These are phyloP conservation scores for Tuber aestivum DNA, from an alignment of 495 filamentous ascomycete species.

Conservation along the genomic window DNA sequence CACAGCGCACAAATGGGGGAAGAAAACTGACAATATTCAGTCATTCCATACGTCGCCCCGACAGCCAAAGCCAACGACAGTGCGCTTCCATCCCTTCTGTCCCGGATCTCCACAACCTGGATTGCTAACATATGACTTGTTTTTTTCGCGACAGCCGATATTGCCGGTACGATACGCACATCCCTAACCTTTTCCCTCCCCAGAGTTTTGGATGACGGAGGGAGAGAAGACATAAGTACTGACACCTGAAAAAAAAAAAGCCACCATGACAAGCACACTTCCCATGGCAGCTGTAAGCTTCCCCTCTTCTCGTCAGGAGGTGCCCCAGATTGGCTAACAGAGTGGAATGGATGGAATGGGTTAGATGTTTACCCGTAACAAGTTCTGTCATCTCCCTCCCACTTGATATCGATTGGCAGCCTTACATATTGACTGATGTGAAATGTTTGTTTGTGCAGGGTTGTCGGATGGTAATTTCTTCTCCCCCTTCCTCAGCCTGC, in stretches of 20 bases:
- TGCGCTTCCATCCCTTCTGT: constrained; percentile 6
- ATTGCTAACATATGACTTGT: constrained; percentile 7
- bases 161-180: constrained; percentile 24
- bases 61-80: constrained; percentile 36
- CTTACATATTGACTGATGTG: constrained; percentile 1
- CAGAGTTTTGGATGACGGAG: background rate
- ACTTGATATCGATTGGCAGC: background rate
- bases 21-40: constrained; percentile 18
- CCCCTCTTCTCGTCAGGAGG: background rate
- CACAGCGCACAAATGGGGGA: background rate
- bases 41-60: constrained; percentile 38
- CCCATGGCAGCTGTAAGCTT: constrained; percentile 40
- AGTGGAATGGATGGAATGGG: background rate
- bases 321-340: constrained; percentile 1
- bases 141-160: constrained; percentile 20
- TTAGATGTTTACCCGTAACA: constrained; percentile 42
- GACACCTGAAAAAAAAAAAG: constrained; percentile 14
- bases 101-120: background rate
- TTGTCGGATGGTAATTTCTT: constrained; percentile 11
- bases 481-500: background rate
- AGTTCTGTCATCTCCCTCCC: constrained; percentile 17
- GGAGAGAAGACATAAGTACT: background rate
- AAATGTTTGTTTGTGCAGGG: constrained; percentile 4
- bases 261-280: constrained; percentile 37
- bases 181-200: background rate